Conservation (phyloP, 805 yeast genomes). For the Vanderwaltozyma polyspora region DNA sequence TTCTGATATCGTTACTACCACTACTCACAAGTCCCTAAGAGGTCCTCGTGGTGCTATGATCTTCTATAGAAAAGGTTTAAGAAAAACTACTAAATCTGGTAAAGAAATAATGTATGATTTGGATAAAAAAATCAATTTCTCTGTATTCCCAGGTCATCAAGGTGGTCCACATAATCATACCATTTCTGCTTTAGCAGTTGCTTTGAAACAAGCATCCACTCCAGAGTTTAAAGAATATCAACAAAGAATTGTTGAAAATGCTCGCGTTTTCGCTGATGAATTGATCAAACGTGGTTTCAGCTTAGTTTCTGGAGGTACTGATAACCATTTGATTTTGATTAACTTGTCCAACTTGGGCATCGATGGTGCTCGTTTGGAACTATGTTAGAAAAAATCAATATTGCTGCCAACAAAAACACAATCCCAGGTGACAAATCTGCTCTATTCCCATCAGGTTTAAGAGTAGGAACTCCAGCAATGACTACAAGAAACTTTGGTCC, state of each 20-base stretch:
- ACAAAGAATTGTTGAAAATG: constrained; percentile 69
- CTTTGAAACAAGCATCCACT: constrained; percentile 80
- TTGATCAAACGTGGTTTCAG: constrained; percentile 53
- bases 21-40: constrained; percentile 94
- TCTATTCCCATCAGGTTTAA: constrained; percentile 87
- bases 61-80: constrained; percentile 89
- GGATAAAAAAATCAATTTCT: constrained; percentile 85
- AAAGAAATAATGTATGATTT: constrained; percentile 77
- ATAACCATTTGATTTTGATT: constrained; percentile 82
- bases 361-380: constrained; percentile 96
- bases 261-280: constrained; percentile 62
- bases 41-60: constrained; percentile 99
- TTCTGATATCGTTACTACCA: constrained; percentile 94
- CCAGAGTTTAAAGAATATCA: constrained; percentile 88
- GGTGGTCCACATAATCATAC: constrained; percentile 99
- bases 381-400: constrained; percentile 77
- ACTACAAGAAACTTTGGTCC: constrained; percentile 85
- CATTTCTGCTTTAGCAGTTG: constrained; percentile 90
- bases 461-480: constrained; percentile 99
- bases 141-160: constrained; percentile 98
- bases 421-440: constrained; percentile 96
- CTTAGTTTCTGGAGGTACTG: constrained; percentile 88
- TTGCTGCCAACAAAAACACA: constrained; percentile 92
- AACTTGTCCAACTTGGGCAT: constrained; percentile 64
- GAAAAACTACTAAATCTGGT: constrained; percentile 73